These are phyloP conservation scores for Gryganskiella cystojenkinii DNA, from an alignment of 192 early-diverging fungal species.

Conservation along the genomic window DNA sequence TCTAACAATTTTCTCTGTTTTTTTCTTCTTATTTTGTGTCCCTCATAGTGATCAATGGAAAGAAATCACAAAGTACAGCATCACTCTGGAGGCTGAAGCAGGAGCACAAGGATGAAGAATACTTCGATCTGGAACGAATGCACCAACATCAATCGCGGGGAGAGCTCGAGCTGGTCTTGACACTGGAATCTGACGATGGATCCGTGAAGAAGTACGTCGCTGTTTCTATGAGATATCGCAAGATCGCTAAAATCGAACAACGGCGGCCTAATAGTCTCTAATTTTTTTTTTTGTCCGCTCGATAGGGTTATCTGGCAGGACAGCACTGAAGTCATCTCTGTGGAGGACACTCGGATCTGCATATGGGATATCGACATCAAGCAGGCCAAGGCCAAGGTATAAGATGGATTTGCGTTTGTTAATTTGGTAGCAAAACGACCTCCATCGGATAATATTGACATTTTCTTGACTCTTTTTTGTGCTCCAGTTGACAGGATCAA, in stretches of 20 bases:
- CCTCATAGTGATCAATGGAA: constrained; percentile 30
- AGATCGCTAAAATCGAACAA: too few relatives aligned
- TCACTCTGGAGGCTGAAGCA: constrained; percentile 49
- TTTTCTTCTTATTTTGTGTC: constrained; percentile 28
- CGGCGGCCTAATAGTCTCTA: background rate
- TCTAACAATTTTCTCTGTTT: background rate
- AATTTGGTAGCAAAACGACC: too few relatives aligned
- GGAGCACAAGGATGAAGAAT: constrained; percentile 14
- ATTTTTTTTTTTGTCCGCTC: background rate
- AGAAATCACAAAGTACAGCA: constrained; percentile 27
- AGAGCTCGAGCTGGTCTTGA: constrained; percentile 48
- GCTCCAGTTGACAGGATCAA: constrained; percentile 41
- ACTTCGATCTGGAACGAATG: constrained; percentile 22
- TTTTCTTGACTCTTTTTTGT: background rate
- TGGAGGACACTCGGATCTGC: constrained; percentile 55
- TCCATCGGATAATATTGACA: too few relatives aligned
- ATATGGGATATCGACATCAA: constrained; percentile 61
- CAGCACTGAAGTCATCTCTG: constrained; percentile 29
- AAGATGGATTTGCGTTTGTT: too few relatives aligned
- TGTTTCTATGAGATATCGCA: too few relatives aligned
- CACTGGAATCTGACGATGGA: constrained; percentile 36
- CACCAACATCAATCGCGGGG: constrained; percentile 40
- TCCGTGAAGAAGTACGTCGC: constrained; percentile 39
- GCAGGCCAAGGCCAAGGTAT: constrained; percentile 54
- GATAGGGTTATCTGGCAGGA: constrained; percentile 47